Base-by-base conservation (phyloP, 441 rosid genomes). In the Adansonia gregorii region DNA sequence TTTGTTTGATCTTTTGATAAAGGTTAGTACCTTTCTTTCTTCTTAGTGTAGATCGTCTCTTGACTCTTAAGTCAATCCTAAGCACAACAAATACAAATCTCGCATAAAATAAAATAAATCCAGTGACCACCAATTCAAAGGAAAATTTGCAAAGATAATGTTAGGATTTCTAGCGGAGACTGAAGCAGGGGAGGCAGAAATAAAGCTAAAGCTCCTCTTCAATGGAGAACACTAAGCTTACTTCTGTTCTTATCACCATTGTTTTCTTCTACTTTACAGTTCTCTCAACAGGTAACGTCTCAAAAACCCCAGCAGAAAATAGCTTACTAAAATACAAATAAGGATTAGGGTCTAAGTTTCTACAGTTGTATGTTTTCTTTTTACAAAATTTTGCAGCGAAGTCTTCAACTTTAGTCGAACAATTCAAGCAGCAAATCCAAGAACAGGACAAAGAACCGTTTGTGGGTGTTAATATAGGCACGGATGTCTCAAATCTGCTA, bases 381-480 rank as follows among this genome's bases (percentile, higher is more conserved):
- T 31, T 45, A 35, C 41, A 4, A 35, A 35, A 35, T 59, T 54
- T 78, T 89, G 84, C 65, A 75, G 78, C 39, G 4, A 67, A 76
- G 27, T 66, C 64, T 11, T 67, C 85, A 85, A 90, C 86, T 72
- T 69, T 76, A 10, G 78, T 72, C 39, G 76, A 76, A 24, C 48
- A 79, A 31, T 83, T 81, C 75, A 85, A 86, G 86, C 86, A 86
- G 81, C 87, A 73, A 51, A 82, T 79, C 54, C 86, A 83, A 5
- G 80, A 85, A 79, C 86, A 77, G 72, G 92, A 94, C 76, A 88
- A 61, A 15, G 97, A 92, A 52, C 97, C 98, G 0, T 91, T 85
- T 60, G 90, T 93, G 76, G 99, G 99, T 3, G 87, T 92, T 73
- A 93, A 94, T 82, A 83, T 95, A 6, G 98, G 99, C 78, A 90